Conservation (phyloP, 345 rosid genomes). For the Pistacia vera region DNA sequence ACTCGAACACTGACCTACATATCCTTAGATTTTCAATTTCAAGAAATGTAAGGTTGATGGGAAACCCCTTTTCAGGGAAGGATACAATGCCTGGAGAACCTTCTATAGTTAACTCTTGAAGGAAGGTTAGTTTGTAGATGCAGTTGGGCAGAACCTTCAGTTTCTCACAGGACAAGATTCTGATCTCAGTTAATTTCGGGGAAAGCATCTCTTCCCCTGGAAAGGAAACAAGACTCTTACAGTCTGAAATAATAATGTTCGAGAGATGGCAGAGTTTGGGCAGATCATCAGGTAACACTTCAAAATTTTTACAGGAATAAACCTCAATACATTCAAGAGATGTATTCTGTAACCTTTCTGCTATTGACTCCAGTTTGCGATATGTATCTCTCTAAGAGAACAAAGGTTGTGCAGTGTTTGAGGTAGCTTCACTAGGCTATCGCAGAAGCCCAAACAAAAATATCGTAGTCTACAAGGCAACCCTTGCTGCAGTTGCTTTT, state of each 20-base stretch:
- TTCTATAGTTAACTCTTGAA: background rate
- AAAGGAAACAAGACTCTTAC: background rate
- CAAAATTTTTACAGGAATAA: background rate
- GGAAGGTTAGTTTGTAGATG: constrained; percentile 1
- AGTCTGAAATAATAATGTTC: background rate
- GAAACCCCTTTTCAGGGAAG: constrained; percentile 8
- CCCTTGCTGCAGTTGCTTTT: background rate
- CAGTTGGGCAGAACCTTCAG: background rate
- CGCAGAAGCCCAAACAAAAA: background rate
- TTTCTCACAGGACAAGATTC: background rate
- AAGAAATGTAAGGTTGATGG: constrained; percentile 6
- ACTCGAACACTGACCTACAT: background rate
- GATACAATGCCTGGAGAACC: background rate
- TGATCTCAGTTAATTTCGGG: background rate
- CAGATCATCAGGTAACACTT: background rate
- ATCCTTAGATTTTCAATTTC: background rate
- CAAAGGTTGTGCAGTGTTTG: background rate
- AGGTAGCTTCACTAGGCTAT: background rate
- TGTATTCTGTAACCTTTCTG: background rate
- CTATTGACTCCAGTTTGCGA: background rate
- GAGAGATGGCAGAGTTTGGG: background rate
- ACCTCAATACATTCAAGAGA: background rate
- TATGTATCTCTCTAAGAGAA: background rate
- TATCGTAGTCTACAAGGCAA: background rate
- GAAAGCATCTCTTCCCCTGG: background rate